phyloP scores from a whole-genome alignment of 2,329 filamentous ascomycete genomes.

The Fusarium sp. region DNA sequence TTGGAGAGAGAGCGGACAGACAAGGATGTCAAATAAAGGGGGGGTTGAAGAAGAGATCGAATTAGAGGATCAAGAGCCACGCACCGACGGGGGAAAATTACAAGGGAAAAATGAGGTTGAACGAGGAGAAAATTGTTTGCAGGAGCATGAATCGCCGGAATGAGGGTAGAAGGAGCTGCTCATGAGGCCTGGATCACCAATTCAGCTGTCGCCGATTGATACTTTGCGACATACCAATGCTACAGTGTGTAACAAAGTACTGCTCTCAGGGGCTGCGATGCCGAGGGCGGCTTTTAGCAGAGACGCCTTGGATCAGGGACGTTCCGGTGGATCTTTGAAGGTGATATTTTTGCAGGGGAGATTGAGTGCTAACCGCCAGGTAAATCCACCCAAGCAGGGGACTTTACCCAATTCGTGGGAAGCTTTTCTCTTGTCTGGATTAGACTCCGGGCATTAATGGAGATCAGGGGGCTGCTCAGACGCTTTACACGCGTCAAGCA shows the following conservation, averaged over 20 bases:
- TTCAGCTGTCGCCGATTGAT: conserved; percentile 29
- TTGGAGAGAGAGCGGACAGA: conserved; percentile 34
- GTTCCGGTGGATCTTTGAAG: conserved; percentile 17
- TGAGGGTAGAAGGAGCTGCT: conserved; percentile 15
- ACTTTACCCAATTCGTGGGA: not conserved
- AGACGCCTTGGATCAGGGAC: conserved; percentile 20
- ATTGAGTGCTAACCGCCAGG: not conserved
- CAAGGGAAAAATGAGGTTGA: not conserved
- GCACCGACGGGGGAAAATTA: not conserved
- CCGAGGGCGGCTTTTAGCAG: conserved; percentile 19
- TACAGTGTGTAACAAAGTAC: conserved; percentile 7
- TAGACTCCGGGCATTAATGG: conserved; percentile 8
- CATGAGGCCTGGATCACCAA: conserved; percentile 32
- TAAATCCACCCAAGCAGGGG: not conserved
- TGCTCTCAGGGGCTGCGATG: conserved; percentile 23
- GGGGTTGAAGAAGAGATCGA: conserved; percentile 9
- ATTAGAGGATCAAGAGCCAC: not conserved
- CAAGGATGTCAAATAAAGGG: conserved; percentile 39
- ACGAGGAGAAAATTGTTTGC: conserved; percentile 9
- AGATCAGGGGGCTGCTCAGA: conserved; percentile 26
- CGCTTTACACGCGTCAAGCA: conserved; percentile 25
- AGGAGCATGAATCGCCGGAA: conserved; percentile 29
- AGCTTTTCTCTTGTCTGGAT: conserved; percentile 9
- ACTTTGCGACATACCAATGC: not conserved
- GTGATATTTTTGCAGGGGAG: conserved; percentile 1